A percentile compares a stretch with the other conserved stretches of the same genome.
phyloP scores from a whole-genome alignment of 169 alveolate genomes.

The Plasmodium malariae region DNA sequence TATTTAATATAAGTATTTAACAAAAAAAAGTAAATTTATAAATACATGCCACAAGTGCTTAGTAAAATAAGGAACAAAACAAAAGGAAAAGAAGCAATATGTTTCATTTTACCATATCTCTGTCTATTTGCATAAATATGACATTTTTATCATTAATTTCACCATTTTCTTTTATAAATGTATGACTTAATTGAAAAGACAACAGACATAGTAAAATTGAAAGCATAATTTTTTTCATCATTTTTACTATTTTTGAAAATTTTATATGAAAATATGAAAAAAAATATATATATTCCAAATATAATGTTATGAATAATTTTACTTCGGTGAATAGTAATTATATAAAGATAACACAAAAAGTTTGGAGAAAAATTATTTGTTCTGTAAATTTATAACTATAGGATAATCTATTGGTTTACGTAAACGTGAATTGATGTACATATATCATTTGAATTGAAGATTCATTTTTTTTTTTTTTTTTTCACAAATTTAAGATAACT shows the following conservation, averaged over 20 bases:
- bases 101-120: slow-evolving; percentile 62
- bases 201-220: slow-evolving; percentile 24
- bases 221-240: slow-evolving; percentile 24
- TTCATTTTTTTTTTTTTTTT: too few relatives aligned
- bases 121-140: slow-evolving; percentile 53
- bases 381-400: background rate
- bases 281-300: background rate
- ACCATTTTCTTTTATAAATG: slow-evolving; percentile 4
- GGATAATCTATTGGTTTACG: background rate
- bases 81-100: background rate
- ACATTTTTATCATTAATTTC: slow-evolving; percentile 6
- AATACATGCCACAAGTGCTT: too few relatives aligned
- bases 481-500: background rate
- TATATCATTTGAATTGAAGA: too few relatives aligned
- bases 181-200: slow-evolving; percentile 9
- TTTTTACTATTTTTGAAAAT: slow-evolving; percentile 23
- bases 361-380: background rate
- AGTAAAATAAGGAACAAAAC: too few relatives aligned
- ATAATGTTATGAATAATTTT: slow-evolving; percentile 17
- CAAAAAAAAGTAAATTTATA: background rate
- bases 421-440: background rate
- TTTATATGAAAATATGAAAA: background rate
- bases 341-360: background rate
- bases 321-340: slow-evolving; percentile 9
- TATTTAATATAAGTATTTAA: background rate